Evolutionary conservation across 805 yeast species (phyloP).

Genomic region (Suhomyces vadensis): DNA sequence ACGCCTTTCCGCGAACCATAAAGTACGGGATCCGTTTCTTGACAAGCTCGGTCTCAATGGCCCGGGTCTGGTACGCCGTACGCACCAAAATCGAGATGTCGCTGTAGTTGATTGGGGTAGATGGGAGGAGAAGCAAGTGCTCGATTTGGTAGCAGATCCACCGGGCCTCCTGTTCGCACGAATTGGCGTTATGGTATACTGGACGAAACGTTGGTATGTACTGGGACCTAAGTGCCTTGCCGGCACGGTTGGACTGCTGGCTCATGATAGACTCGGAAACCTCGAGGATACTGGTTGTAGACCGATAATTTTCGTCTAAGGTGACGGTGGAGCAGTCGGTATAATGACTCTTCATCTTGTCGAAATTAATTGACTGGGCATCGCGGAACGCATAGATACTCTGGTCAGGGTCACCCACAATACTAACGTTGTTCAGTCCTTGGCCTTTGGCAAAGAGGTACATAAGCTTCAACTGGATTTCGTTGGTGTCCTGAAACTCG

Average conservation of each 20-base stretch:
- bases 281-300: conserved; percentile 65
- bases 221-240: conserved; percentile 50
- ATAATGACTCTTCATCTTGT: conserved; percentile 49
- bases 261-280: conserved; percentile 66
- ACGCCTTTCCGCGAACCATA: conserved; percentile 71
- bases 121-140: conserved; percentile 47
- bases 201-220: conserved; percentile 45
- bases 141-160: conserved; percentile 58
- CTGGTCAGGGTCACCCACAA: conserved; percentile 97
- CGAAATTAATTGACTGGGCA: conserved; percentile 71
- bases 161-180: conserved; percentile 55
- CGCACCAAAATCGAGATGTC: conserved; percentile 77
- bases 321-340: conserved; percentile 29
- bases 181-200: conserved; percentile 40
- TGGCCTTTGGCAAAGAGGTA: conserved; percentile 42
- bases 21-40: conserved; percentile 59
- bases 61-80: conserved; percentile 59
- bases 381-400: conserved; percentile 87
- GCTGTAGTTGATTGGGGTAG: conserved; percentile 42
- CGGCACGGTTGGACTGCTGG: conserved; percentile 52
- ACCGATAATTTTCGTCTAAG: conserved; percentile 75
- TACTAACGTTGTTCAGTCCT: conserved; percentile 63
- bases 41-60: conserved; percentile 63
- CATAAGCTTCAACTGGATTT: conserved; percentile 71
- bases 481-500: conserved; percentile 92